Conservation (phyloP, 495 filamentous ascomycete genomes). For the Penicillium maclennaniae region DNA sequence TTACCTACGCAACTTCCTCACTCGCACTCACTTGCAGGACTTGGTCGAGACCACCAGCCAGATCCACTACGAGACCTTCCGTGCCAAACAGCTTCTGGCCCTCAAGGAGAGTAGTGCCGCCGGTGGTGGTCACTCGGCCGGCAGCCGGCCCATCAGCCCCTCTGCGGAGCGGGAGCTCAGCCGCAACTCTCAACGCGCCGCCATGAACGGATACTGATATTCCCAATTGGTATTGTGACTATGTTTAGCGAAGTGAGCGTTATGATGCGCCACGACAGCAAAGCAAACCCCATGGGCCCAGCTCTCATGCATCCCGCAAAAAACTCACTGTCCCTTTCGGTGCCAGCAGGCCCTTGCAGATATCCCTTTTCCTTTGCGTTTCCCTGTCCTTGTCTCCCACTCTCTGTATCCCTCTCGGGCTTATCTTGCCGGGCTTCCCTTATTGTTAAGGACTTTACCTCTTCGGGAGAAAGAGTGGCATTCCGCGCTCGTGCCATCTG, state of each 20-base stretch:
- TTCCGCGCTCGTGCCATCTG: constrained; percentile 28
- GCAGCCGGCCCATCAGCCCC: constrained; percentile 91
- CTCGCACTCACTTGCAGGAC: constrained; percentile 92
- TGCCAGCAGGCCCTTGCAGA: constrained; percentile 43
- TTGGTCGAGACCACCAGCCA: constrained; percentile 99
- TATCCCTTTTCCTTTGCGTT: constrained; percentile 41
- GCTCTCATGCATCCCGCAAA: constrained; percentile 13
- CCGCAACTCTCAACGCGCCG: constrained; percentile 92
- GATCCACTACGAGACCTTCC: constrained; percentile 99
- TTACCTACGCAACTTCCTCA: constrained; percentile 96
- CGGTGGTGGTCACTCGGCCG: constrained; percentile 59
- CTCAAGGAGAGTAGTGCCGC: constrained; percentile 96
- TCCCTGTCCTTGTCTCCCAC: constrained; percentile 21
- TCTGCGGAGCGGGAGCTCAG: constrained; percentile 92
- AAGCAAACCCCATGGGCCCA: constrained; percentile 6
- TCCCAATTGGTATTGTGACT: constrained; percentile 8
- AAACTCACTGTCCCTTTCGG: constrained; percentile 32
- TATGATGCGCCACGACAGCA: constrained; percentile 14
- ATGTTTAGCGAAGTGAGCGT: constrained; percentile 16
- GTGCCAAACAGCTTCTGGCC: constrained; percentile 95
- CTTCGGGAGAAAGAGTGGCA: constrained; percentile 32
- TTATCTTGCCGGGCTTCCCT: constrained; percentile 19
- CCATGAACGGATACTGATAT: constrained; percentile 94
- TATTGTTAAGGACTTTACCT: constrained; percentile 29
- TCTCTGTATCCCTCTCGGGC: constrained; percentile 22